Percentiles rank a stretch among this genome's conserved stretches.
Evolutionary conservation across 2,329 filamentous ascomycete genomes (phyloP).

Genomic region (Macroventuria anomochaeta): DNA sequence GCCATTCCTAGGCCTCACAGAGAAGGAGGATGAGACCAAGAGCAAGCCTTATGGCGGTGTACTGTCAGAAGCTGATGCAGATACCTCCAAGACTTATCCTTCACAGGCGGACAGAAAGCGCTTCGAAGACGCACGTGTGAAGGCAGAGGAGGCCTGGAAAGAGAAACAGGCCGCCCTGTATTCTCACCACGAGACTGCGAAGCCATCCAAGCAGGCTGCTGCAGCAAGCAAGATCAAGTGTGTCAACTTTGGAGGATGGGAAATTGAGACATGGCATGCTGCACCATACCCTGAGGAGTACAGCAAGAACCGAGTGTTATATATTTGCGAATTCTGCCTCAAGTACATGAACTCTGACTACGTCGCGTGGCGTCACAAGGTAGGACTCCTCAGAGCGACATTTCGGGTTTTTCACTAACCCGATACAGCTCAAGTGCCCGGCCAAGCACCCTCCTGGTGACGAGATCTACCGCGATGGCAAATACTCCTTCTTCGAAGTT

Average conservation of each 20-base stretch:
- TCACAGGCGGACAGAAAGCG: slow-evolving; percentile 78
- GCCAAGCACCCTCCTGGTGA: slow-evolving; percentile 97
- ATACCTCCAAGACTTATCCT: slow-evolving; percentile 88
- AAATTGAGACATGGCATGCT: slow-evolving; percentile 99
- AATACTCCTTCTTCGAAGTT: slow-evolving; percentile 95
- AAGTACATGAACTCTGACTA: slow-evolving; percentile 99
- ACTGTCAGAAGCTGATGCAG: slow-evolving; percentile 83
- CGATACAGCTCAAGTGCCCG: slow-evolving; percentile 73
- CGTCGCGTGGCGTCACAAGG: slow-evolving; percentile 95
- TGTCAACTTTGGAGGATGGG: slow-evolving; percentile 96
- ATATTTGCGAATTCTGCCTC: slow-evolving; percentile 98
- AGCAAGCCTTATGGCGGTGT: slow-evolving; percentile 96
- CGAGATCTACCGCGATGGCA: slow-evolving; percentile 92
- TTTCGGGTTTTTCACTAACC: slow-evolving; percentile 27
- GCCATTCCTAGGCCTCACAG: slow-evolving; percentile 86
- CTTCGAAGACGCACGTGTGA: slow-evolving; percentile 89
- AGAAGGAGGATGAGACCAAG: slow-evolving; percentile 89
- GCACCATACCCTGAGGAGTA: slow-evolving; percentile 98
- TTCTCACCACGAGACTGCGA: slow-evolving; percentile 66
- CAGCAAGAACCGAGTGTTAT: slow-evolving; percentile 93
- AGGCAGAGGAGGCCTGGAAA: slow-evolving; percentile 91
- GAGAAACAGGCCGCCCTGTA: slow-evolving; percentile 69
- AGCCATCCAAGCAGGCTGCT: slow-evolving; percentile 70
- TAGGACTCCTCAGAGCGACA: slow-evolving; percentile 20
- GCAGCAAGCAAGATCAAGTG: slow-evolving; percentile 97